Evolutionary conservation across 2,329 filamentous ascomycete genomes (phyloP), one percentile per base, ranked within the genome.

Genomic region (Colletotrichum magnum): DNA sequence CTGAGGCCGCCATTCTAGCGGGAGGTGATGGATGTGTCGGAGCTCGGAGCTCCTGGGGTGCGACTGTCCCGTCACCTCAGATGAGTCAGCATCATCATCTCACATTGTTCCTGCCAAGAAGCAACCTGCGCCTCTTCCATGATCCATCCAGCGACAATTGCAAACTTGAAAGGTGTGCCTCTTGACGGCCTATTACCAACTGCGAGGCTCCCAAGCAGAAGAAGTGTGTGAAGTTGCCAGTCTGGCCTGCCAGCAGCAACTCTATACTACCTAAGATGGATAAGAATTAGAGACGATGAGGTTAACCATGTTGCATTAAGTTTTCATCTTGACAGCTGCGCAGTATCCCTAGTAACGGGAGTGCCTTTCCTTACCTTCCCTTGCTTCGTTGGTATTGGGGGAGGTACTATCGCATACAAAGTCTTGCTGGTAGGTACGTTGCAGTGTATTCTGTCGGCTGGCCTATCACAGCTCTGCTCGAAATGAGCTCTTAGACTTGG

Each of bases 21-120:
- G 21, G 21, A 24, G 10, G 36, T 13, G 12, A 9, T n/a, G 16
- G 16, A 32, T 39, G 66, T 50, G 48, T 65, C 66, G 50, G 61
- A 59, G 54, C 61, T 65, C 50, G 61, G 61, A 51, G 26, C 47
- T 24, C 32, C 21, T 13, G 45, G 50, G 32, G 45, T 51, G 51
- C 50, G 43, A 24, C 36, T 26, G 7, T 43, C 45, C 18, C 24
- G 7, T 43, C 45, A 15, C 36, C 16, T 5, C 5, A 7, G 48
- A 51, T 68, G 61, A 65, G 47, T 59, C 65, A 68, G 65, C 65
- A 64, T 13, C 5, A 36, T 36, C 32, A 10, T 36, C 10, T 36
- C 7, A 7, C 5, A 36, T 6, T 12, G 32, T 36, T 36, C 32
- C 32, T 36, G 32, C 32, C 28, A 32, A 32, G 28, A 4, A 36